Conservation (phyloP, 768 basidiomycete species). For the Tricholoma saponaceum region DNA sequence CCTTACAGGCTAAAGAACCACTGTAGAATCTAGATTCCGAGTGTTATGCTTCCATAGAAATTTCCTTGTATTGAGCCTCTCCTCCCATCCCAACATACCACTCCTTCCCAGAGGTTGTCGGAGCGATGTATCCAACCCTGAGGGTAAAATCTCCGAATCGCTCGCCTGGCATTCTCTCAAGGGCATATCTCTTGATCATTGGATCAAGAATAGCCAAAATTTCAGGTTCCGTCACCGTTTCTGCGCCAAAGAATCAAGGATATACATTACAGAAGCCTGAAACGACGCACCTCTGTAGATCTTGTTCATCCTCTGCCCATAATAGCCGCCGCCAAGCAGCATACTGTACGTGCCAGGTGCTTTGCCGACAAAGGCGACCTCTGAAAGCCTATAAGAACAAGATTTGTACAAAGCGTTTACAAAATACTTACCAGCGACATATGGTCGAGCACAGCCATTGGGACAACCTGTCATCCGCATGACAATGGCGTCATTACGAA, state of each 20-base stretch:
- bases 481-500: constrained; percentile 91
- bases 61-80: constrained; percentile 53
- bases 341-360: constrained; percentile 90
- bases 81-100: constrained; percentile 89
- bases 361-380: constrained; percentile 96
- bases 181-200: constrained; percentile 93
- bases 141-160: constrained; percentile 96
- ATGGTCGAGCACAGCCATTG: constrained; percentile 91
- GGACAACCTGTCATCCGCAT: constrained; percentile 99
- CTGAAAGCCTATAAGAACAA: constrained; percentile 33
- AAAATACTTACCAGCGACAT: constrained; percentile 66
- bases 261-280: not conserved
- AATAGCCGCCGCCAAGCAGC: constrained; percentile 94
- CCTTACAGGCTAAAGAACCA: no score
- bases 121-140: constrained; percentile 84
- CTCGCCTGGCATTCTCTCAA: constrained; percentile 84
- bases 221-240: constrained; percentile 86
- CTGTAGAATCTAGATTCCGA: not conserved
- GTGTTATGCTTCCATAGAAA: constrained; percentile 9
- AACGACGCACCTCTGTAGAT: constrained; percentile 74
- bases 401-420: not conserved
- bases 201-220: constrained; percentile 85
- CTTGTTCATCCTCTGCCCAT: constrained; percentile 94
- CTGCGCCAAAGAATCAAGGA: constrained; percentile 29
- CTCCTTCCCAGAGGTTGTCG: constrained; percentile 75